Evolutionary conservation across 1,139 yeast genomes (phyloP), one percentile per base, ranked within the genome.

Genomic region (Scheffersomyces segobiensis): DNA sequence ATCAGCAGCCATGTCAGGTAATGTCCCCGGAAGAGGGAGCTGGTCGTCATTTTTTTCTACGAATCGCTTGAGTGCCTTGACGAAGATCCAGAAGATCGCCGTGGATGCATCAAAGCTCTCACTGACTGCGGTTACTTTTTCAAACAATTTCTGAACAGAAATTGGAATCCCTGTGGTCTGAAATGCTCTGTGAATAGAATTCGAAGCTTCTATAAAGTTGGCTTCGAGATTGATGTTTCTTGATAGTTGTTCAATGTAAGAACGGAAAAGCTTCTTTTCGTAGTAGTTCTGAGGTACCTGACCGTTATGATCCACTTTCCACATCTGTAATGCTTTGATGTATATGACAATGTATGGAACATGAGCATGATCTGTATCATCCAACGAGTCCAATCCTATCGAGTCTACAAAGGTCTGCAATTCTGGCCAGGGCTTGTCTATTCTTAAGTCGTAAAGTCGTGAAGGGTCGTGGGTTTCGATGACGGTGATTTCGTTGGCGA

Each of bases 1-100:
- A 63, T 87, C 87, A 0, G 97, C 85, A 46, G 91, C 89, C 98
- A 95, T 93, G 71, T 93, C 98, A 0, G 97, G 97, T 14, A 93
- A 69, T 1, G 78, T 82, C 0, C 97, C 97, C 2, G 89, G 80
- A 2, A 92, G 75, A 0, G 98, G 98, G 24, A 90, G 73, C 21
- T 71, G 67, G 3, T 76, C 73, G n/a, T 76, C 72, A 59, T 78
- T 73, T 5, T 65, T 61, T 0, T 56, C 60, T 6, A 87, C 78
- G 69, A 86, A 93, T 4, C 65, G 63, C 47, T 80, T 74, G 55
- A 93, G 74, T 0, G 93, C 89, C 46, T 73, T 75, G 0, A 85
- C 79, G 21, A 87, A 78, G 2, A 83, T 70, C 96, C 96, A 89
- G 65, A 92, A 88, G 8, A 79, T 71, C 53, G 76, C 65, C 53